Evolutionary conservation across 805 yeast genomes (phyloP).

Genomic region (Alloascoidea hylecoeti): DNA sequence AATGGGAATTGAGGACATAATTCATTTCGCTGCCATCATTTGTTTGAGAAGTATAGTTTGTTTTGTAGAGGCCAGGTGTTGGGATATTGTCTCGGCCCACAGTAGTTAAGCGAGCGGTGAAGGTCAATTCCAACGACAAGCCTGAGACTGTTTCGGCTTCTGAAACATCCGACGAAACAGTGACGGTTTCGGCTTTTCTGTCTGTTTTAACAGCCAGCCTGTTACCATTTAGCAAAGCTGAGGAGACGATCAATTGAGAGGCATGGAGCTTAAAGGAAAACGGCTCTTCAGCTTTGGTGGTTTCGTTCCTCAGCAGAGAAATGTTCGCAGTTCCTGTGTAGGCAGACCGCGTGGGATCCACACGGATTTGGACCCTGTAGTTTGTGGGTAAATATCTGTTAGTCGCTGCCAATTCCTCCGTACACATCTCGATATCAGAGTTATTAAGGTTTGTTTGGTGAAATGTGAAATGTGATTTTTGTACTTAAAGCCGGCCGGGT

Average conservation of each 20-base stretch:
- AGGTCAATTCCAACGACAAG: not conserved
- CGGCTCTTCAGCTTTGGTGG: not conserved
- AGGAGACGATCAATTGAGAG: not conserved
- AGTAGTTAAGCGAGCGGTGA: not conserved
- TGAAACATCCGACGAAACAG: not conserved
- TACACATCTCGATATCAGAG: too few relatives aligned
- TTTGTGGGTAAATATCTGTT: too few relatives aligned
- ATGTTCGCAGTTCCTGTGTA: not conserved
- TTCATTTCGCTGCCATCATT: constrained; percentile 16
- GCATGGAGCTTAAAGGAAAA: not conserved
- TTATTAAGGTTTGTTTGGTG: too few relatives aligned
- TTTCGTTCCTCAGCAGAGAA: not conserved
- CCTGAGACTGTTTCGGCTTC: not conserved
- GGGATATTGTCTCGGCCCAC: not conserved
- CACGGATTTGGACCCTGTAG: too few relatives aligned
- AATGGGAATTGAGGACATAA: constrained; percentile 54
- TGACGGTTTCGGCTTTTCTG: not conserved
- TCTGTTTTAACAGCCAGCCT: not conserved
- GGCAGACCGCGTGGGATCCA: not conserved
- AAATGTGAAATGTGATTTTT: too few relatives aligned
- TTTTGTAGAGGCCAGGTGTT: constrained; percentile 31
- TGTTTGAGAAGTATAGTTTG: constrained; percentile 26
- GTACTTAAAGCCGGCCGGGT: too few relatives aligned
- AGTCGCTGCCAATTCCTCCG: too few relatives aligned
- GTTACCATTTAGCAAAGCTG: not conserved